A percentile compares a stretch with the other conserved stretches of the same genome.
phyloP scores from a whole-genome alignment of 2,329 filamentous ascomycete genomes.

The Apiospora malaysiana region DNA sequence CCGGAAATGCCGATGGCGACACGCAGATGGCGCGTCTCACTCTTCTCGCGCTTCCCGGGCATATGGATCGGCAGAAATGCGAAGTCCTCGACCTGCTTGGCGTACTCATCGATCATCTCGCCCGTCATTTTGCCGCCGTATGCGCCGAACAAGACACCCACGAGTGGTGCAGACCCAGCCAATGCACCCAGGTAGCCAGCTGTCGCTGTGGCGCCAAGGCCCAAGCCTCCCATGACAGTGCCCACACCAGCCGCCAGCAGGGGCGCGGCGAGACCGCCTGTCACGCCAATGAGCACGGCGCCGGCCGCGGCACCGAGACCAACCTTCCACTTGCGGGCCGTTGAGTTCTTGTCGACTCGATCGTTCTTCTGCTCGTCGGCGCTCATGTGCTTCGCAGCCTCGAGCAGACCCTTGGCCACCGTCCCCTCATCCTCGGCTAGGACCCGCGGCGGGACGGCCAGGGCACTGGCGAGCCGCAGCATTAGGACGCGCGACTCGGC shows the following conservation, averaged over 20 bases:
- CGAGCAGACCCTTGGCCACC: slow-evolving; percentile 75
- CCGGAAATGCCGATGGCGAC: slow-evolving; percentile 84
- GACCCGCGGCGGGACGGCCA: slow-evolving; percentile 69
- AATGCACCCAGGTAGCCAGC: slow-evolving; percentile 82
- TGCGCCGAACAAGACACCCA: slow-evolving; percentile 87
- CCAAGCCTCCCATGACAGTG: slow-evolving; percentile 76
- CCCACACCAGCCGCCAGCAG: slow-evolving; percentile 83
- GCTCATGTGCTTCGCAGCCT: slow-evolving; percentile 70
- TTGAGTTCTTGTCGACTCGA: slow-evolving; percentile 67
- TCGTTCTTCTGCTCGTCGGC: slow-evolving; percentile 69
- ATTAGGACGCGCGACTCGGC: slow-evolving; percentile 76
- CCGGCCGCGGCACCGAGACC: slow-evolving; percentile 48
- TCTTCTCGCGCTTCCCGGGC: slow-evolving; percentile 27
- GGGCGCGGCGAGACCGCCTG: slow-evolving; percentile 77
- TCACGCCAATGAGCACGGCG: slow-evolving; percentile 73
- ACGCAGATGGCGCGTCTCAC: slow-evolving; percentile 70
- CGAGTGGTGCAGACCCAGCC: slow-evolving; percentile 78
- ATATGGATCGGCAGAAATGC: slow-evolving; percentile 64
- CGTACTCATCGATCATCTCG: slow-evolving; percentile 86
- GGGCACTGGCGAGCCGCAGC: slow-evolving; percentile 71
- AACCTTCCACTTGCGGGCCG: slow-evolving; percentile 73
- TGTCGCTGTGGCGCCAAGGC: slow-evolving; percentile 78
- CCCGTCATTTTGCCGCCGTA: slow-evolving; percentile 84
- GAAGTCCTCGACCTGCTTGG: slow-evolving; percentile 87
- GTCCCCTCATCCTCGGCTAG: slow-evolving; percentile 76